A percentile compares a stretch with the other conserved stretches of the same genome.
Conservation (phyloP, 2,329 filamentous ascomycete species). For the Fusarium luffae region DNA sequence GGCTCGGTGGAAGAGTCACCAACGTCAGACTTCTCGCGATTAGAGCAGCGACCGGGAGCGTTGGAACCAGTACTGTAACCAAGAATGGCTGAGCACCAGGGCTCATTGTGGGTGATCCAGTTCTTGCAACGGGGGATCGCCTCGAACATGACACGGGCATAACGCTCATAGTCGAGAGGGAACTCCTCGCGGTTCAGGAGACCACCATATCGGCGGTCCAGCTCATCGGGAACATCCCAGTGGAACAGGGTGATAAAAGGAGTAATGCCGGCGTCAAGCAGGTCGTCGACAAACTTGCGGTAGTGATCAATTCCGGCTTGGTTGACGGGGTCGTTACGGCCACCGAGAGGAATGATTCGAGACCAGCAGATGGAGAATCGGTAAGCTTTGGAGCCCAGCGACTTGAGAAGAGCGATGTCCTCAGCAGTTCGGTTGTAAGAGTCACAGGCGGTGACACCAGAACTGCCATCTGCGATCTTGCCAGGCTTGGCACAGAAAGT, state of each 20-base stretch:
- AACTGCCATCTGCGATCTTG: constrained; percentile 83
- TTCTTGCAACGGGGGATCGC: constrained; percentile 81
- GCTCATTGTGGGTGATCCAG: constrained; percentile 94
- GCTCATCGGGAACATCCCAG: constrained; percentile 84
- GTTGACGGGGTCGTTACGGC: constrained; percentile 84
- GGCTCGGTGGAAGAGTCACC: constrained; percentile 82
- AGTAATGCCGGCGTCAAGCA: constrained; percentile 79
- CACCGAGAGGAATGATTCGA: constrained; percentile 86
- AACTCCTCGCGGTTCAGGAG: constrained; percentile 85
- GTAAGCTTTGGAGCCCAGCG: constrained; percentile 78
- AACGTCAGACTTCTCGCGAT: constrained; percentile 74
- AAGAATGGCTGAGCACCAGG: constrained; percentile 84
- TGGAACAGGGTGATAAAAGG: constrained; percentile 88
- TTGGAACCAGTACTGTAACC: constrained; percentile 83
- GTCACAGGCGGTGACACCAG: constrained; percentile 83
- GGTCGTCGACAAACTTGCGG: constrained; percentile 79
- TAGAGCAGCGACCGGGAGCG: constrained; percentile 84
- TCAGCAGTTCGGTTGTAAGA: constrained; percentile 83
- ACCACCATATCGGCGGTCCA: constrained; percentile 85
- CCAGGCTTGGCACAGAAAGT: constrained; percentile 83
- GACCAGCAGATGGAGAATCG: constrained; percentile 89
- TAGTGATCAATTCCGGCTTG: constrained; percentile 82
- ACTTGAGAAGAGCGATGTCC: constrained; percentile 82
- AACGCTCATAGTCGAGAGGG: constrained; percentile 81
- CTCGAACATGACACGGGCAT: constrained; percentile 80